Conservation (phyloP, 164 flowering plant genomes). For the Brasenia schreberi region DNA sequence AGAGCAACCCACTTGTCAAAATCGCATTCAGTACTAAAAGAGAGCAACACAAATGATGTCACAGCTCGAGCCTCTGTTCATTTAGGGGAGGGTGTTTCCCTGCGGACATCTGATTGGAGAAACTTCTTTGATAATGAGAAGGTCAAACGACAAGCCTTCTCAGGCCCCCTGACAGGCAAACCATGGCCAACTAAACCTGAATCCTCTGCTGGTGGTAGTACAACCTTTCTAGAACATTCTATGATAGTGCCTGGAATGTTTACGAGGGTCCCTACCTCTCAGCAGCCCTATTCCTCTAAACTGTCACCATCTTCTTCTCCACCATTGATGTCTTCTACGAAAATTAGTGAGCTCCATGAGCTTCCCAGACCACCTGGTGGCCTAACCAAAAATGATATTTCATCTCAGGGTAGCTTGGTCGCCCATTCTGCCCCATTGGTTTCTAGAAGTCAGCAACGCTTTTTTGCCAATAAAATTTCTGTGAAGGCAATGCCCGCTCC, state of each 20-base stretch:
- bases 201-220: slow-evolving; percentile 35
- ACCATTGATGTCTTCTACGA: slow-evolving; percentile 48
- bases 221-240: slow-evolving; percentile 18
- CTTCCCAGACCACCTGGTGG: slow-evolving; percentile 78
- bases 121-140: slow-evolving; percentile 35
- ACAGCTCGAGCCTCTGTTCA: slow-evolving; percentile 42
- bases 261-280: slow-evolving; percentile 23
- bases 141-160: slow-evolving; percentile 48
- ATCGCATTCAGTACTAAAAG: slow-evolving; percentile 46
- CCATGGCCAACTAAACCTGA: slow-evolving; percentile 26
- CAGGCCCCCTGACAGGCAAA: slow-evolving; percentile 63
- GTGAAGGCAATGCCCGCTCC: slow-evolving; percentile 23
- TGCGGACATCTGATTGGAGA: slow-evolving; percentile 15
- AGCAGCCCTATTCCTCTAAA: slow-evolving; percentile 37
- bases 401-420: slow-evolving; percentile 15
- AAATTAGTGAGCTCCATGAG: slow-evolving; percentile 90
- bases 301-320: slow-evolving; percentile 53
- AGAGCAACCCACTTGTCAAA: slow-evolving; percentile 13
- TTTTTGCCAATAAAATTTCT: slow-evolving; percentile 18
- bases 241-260: slow-evolving; percentile 38
- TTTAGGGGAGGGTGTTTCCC: slow-evolving; percentile 27
- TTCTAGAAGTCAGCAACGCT: slow-evolving; percentile 23
- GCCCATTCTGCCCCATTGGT: slow-evolving; percentile 68
- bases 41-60: slow-evolving; percentile 38
- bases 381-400: slow-evolving; percentile 12